phyloP scores from a whole-genome alignment of 257 asterid species.

The Gentiana dahurica region DNA sequence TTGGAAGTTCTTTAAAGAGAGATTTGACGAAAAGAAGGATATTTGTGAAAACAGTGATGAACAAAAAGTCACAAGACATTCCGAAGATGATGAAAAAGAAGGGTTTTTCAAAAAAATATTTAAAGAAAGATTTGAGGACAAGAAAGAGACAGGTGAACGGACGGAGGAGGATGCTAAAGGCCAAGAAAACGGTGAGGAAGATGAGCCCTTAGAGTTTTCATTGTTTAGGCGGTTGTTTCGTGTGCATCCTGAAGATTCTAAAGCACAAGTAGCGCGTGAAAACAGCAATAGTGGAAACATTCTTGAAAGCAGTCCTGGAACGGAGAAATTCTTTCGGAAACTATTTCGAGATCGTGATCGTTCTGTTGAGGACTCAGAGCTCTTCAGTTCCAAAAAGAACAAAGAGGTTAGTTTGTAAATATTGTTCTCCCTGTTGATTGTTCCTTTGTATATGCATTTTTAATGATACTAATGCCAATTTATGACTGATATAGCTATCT shows the following conservation, averaged over 20 bases:
- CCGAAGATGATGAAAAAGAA: slow-evolving; percentile 68
- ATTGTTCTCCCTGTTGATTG: background rate
- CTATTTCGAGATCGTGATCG: slow-evolving; percentile 88
- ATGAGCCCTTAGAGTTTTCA: slow-evolving; percentile 54
- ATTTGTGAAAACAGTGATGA: slow-evolving; percentile 41
- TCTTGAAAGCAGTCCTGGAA: slow-evolving; percentile 86
- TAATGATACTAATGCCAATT: background rate
- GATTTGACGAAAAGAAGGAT: slow-evolving; percentile 65
- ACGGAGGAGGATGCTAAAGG: slow-evolving; percentile 47
- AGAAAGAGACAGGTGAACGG: slow-evolving; percentile 36
- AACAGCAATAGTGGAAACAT: slow-evolving; percentile 31
- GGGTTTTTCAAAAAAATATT: slow-evolving; percentile 75
- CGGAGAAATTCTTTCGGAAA: slow-evolving; percentile 79
- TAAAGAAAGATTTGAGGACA: slow-evolving; percentile 71
- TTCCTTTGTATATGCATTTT: background rate
- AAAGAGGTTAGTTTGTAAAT: slow-evolving; percentile 48
- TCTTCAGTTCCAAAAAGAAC: slow-evolving; percentile 60
- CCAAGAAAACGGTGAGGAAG: slow-evolving; percentile 57
- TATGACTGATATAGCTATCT: too few species aligned
- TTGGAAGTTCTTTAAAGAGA: slow-evolving; percentile 69
- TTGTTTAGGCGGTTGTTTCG: slow-evolving; percentile 69
- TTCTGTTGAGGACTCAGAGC: slow-evolving; percentile 89
- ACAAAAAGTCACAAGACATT: slow-evolving; percentile 40
- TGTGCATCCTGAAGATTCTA: slow-evolving; percentile 80
- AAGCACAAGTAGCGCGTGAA: slow-evolving; percentile 30